Conservation (phyloP, 1,284 basidiomycete genomes). For the Cystobasidium pallidum region DNA sequence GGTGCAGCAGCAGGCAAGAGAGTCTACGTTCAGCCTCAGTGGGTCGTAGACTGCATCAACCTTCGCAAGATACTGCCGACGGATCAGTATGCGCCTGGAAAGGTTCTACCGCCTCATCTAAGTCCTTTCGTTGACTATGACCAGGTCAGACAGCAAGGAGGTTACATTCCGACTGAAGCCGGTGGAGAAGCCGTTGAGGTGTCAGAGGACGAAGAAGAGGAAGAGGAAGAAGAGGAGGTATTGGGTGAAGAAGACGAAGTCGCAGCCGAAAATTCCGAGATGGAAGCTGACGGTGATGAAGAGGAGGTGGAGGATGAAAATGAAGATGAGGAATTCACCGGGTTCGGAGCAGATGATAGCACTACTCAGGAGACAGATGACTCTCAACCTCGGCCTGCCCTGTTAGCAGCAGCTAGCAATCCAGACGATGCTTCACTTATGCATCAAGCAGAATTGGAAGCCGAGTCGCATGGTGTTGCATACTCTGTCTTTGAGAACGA, state of each 20-base stretch:
- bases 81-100: constrained; percentile 83
- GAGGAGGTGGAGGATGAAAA: constrained; percentile 41
- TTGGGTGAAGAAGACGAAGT: constrained; percentile 51
- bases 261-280: constrained; percentile 53
- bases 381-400: constrained; percentile 56
- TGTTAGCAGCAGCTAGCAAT: constrained; percentile 64
- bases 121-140: constrained; percentile 89
- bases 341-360: constrained; percentile 51
- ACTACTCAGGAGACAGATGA: constrained; percentile 50
- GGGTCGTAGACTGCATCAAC: constrained; percentile 97
- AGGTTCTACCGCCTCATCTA: constrained; percentile 87
- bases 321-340: constrained; percentile 50
- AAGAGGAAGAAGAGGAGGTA: constrained; percentile 52
- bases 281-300: constrained; percentile 54
- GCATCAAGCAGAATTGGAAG: constrained; percentile 87
- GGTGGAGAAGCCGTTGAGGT: constrained; percentile 60
- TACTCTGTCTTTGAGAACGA: constrained; percentile 80
- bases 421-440: constrained; percentile 71
- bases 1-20: constrained; percentile 64
- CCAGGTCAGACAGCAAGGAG: constrained; percentile 59
- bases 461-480: constrained; percentile 85
- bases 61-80: constrained; percentile 80
- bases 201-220: constrained; percentile 56
- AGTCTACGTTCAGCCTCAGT: constrained; percentile 95
- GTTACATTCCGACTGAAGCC: constrained; percentile 58